A percentile compares a stretch with the other conserved stretches of the same genome.
Conservation (phyloP, 2,329 filamentous ascomycete species). For the Diplodia intermedia region DNA sequence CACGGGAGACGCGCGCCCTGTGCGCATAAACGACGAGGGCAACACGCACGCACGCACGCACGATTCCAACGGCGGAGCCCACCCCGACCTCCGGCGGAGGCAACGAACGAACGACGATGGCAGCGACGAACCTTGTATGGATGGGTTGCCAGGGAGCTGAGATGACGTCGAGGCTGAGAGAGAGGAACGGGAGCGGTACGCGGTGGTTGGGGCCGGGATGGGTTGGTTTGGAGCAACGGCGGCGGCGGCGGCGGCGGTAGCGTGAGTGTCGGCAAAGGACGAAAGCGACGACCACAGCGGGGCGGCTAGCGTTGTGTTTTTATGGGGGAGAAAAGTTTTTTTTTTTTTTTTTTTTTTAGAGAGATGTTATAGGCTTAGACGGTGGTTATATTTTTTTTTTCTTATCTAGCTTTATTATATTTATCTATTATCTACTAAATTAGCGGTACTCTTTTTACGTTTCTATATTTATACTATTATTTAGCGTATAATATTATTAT, state of each 20-base stretch:
- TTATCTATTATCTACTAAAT: background rate
- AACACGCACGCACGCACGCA: background rate
- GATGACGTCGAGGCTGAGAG: background rate
- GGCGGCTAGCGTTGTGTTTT: background rate
- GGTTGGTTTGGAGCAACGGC: background rate
- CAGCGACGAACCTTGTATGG: background rate
- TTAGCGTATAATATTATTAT: background rate
- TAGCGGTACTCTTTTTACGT: background rate
- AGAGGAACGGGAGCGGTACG: background rate
- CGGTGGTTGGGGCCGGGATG: background rate
- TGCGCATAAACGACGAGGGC: background rate
- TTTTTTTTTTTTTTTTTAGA: background rate
- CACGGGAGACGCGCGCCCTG: no score
- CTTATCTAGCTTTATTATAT: background rate
- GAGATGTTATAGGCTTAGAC: background rate
- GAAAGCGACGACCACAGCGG: background rate
- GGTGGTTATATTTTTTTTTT: background rate
- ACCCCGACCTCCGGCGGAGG: background rate
- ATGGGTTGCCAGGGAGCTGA: background rate
- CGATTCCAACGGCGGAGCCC: background rate
- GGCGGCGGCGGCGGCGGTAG: background rate
- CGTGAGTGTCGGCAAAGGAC: background rate
- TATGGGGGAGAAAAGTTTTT: background rate
- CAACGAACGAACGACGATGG: background rate
- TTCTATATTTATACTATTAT: background rate